Evolutionary conservation across 352 stramenopile genomes (phyloP).

Genomic region (Globisporangium spiculum): DNA sequence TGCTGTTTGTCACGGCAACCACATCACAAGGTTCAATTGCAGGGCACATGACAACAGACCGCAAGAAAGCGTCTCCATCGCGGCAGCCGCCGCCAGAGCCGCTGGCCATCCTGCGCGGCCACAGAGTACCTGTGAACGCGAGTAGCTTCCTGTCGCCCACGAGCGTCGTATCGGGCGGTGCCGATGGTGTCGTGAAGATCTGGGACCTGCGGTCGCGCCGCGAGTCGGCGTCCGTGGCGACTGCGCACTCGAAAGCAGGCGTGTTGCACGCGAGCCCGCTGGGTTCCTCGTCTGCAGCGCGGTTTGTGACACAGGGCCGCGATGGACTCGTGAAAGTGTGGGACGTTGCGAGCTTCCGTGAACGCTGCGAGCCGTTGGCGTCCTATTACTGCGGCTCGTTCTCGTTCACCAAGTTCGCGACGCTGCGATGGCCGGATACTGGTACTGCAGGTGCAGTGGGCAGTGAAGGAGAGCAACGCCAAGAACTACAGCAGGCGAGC

Average conservation of each 20-base stretch:
- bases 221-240: conserved; percentile 29
- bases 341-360: conserved; percentile 33
- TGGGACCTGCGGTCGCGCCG: conserved; percentile 68
- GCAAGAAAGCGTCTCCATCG: neutral
- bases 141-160: conserved; percentile 45
- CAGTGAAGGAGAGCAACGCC: neutral
- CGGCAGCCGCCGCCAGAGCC: conserved; percentile 33
- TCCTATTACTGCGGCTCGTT: conserved; percentile 61
- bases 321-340: conserved; percentile 73
- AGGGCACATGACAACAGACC: neutral
- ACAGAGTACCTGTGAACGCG: conserved; percentile 57
- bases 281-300: conserved; percentile 13
- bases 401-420: conserved; percentile 63
- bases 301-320: conserved; percentile 65
- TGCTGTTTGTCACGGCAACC: no score
- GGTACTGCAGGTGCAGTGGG: neutral
- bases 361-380: conserved; percentile 22
- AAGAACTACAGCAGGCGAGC: neutral
- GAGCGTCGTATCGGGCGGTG: conserved; percentile 44
- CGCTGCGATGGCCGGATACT: conserved; percentile 33
- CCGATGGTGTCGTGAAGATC: conserved; percentile 67
- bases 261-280: conserved; percentile 47
- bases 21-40: no score
- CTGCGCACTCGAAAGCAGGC: conserved; percentile 69
- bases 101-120: conserved; percentile 64